Evolutionary conservation across 768 basidiomycete genomes (phyloP).

Genomic region (Auricularia auricula-judae): DNA sequence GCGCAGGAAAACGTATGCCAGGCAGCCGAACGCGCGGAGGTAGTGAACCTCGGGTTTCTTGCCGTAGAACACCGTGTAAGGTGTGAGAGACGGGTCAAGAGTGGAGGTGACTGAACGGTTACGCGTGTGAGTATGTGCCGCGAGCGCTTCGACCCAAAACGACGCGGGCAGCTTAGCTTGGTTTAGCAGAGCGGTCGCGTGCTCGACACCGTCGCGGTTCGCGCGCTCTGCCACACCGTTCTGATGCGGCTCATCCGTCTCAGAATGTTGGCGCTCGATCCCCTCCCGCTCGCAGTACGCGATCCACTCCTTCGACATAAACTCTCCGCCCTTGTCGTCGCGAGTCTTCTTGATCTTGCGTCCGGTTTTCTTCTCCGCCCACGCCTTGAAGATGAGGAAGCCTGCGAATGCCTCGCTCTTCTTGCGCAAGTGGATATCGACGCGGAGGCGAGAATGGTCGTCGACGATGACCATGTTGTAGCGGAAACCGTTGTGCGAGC

Average conservation of each 20-base stretch:
- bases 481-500: not conserved
- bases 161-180: not conserved
- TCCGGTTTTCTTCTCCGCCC: no score
- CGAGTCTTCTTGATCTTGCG: not conserved
- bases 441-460: not conserved
- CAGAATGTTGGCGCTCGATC: not conserved
- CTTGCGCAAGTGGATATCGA: not conserved
- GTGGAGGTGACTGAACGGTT: not conserved
- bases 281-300: not conserved
- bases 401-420: not conserved
- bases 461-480: conserved; percentile 3
- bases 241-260: not conserved
- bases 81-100: conserved; percentile 6
- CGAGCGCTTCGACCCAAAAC: not conserved
- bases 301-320: not conserved
- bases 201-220: not conserved
- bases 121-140: not conserved
- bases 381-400: not conserved
- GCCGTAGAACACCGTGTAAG: conserved; percentile 15
- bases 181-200: not conserved
- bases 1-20: conserved; percentile 11
- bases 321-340: conserved; percentile 4
- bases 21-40: conserved; percentile 17
- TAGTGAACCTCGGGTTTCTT: not conserved
- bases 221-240: conserved; percentile 2